A percentile compares a stretch with the other conserved stretches of the same genome.
Evolutionary conservation across 768 basidiomycete species (phyloP).

Genomic region (Termitomyces sp.): DNA sequence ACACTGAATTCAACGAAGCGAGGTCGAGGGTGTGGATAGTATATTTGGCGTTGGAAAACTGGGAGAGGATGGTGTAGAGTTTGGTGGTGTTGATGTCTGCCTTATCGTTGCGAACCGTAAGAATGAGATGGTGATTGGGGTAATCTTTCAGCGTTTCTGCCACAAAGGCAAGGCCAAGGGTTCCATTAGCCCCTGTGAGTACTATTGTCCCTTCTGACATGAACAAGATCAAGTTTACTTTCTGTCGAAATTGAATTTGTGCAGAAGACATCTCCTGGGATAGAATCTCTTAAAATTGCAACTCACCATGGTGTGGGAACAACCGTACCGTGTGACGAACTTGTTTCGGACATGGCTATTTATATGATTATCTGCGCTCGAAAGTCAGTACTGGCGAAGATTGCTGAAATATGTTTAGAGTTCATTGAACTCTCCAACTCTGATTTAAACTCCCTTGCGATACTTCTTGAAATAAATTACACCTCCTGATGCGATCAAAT

Average conservation of each 20-base stretch:
- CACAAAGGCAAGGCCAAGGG: constrained; percentile 6
- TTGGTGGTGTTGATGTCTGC: constrained; percentile 1
- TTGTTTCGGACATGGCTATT: too few relatives aligned
- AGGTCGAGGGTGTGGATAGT: constrained; percentile 3
- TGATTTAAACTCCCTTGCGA: too few relatives aligned
- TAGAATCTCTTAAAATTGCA: not conserved
- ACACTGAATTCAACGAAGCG: not conserved
- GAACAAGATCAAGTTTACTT: not conserved
- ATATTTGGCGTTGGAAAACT: not conserved
- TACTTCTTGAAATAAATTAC: too few relatives aligned
- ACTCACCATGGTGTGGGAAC: not conserved
- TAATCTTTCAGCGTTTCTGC: not conserved
- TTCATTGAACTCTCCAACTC: too few relatives aligned
- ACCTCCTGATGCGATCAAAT: too few relatives aligned
- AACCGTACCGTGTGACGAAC: not conserved
- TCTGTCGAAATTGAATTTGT: not conserved
- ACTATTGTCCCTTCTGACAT: constrained; percentile 6
- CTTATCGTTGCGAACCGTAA: not conserved
- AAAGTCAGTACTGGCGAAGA: not conserved
- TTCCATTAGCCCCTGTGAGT: constrained; percentile 7
- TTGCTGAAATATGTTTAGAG: too few relatives aligned
- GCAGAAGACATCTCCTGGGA: not conserved
- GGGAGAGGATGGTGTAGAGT: not conserved
- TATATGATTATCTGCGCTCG: too few relatives aligned
- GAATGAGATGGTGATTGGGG: not conserved